Base-by-base conservation (phyloP, 139 green algal species). In the Desmodesmus armatus region DNA sequence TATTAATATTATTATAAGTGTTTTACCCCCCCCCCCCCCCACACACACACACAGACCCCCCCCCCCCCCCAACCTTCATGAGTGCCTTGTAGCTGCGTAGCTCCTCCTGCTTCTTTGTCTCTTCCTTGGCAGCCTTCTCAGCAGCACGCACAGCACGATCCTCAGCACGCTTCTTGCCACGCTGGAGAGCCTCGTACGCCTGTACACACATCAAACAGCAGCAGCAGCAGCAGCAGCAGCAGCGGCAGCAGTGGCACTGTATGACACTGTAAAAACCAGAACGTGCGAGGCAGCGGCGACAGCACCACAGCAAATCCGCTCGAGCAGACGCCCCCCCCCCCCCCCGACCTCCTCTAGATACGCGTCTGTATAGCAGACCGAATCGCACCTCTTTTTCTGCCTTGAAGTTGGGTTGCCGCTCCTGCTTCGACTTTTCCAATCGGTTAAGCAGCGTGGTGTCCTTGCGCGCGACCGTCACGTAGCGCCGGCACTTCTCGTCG, bases 391-490 rank as follows among this genome's bases (percentile, higher is more conserved):
- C 90, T 39, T 91, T 85, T 72, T 98, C 92, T 21, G 81, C 93
- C 44, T 90, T 89, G 23, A 99, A 84, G 87, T 99, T 96, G 1
- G 95, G 94, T 37, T 95, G 89, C 5, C 79, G 29, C 87, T 98
- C 95, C 81, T 90, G 60, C 80, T 95, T 94, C 4, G 95, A 98
- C 79, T 96, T 97, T 70, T 99, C 98, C 29, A 99, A 88, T 0
- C 95, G 83, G 88, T 99, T 99, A 41, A 99, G 88, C 60, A 99
- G 94, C 2, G 98, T 95, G 85, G 98, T 98, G 33, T 91, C 87
- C 49, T 95, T 94, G 80, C 90, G 92, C 29, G 92, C 87, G 44
- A 98, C 94, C 29, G 85, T 93, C 6, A 88, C 86, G 63, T 94
- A 95, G 44, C 84, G 82, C 33, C 98, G 93, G 21, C 87, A 11